Base-by-base conservation (phyloP, 192 early-diverging fungal species). In the Chytriomyces sp. region DNA sequence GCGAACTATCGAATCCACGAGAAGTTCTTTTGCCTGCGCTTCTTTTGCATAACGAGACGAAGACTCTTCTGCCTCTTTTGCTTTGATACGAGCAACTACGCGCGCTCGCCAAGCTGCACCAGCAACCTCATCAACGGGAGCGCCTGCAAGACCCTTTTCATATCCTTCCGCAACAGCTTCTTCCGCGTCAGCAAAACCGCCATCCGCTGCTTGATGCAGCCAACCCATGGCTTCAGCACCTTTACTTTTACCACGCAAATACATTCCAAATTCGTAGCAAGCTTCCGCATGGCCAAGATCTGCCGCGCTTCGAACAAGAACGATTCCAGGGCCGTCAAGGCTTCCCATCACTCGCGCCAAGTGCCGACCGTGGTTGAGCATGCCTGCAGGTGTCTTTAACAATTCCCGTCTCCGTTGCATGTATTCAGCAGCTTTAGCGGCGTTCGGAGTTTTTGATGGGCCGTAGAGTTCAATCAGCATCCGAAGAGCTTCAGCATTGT, bases 151-250 rank as follows among this genome's bases (percentile, higher is more conserved):
- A 8, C 77, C 77, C 45, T 72, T 47, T 47, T 78, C 77, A 60
- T 78, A 78, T 20, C 77, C 77, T 60, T 78, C 77, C 5, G 77
- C 77, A 49, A 78, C 69, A 48, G 67, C 68, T 47, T 78, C 77
- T 49, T 78, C 77, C 3, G 69, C 60, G 2, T 62, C 69, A 20
- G 46, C 69, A 10, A 18, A 72, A 8, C 77, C 77, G 26, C n/a
- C 45, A 13, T 78, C 77, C 11, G 77, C 77, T 45, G 69, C 69
- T 23, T 53, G 49, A 62, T 78, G 77, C 68, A 78, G 59, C 77
- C 77, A 78, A 8, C 45, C 63, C 77, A 78, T 78, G 11, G 77
- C 77, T 57, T 78, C 69, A 6, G 26, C 67, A 43, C 77, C 77
- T 61, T 78, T 78, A 16, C 69, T 61, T 26, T 62, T 64, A 20